Evolutionary conservation across 495 filamentous ascomycete species (phyloP).

Genomic region (Aspergillus taichungensis): DNA sequence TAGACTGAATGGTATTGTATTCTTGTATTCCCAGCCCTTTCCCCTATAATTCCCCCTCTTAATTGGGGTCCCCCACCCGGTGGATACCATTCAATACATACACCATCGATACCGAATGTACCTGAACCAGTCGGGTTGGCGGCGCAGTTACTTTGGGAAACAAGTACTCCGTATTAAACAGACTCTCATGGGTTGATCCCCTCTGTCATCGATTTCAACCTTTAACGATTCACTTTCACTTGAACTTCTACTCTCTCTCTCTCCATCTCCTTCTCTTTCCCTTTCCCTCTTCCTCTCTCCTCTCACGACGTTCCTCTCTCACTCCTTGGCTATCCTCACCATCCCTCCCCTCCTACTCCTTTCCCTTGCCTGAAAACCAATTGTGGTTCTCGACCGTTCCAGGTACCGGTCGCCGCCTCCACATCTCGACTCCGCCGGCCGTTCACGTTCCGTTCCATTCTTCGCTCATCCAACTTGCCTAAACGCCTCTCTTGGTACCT

Average conservation of each 20-base stretch:
- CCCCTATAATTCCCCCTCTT: too few species aligned
- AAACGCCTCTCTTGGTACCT: neutral
- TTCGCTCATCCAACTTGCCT: conserved; percentile 9
- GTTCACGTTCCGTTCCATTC: conserved; percentile 20
- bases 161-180: neutral
- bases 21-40: too few species aligned
- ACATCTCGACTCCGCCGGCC: conserved; percentile 16
- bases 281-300: neutral
- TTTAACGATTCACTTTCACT: conserved; percentile 1
- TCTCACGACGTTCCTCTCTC: conserved; percentile 1
- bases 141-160: neutral
- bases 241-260: conserved; percentile 1
- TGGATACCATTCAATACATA: too few species aligned
- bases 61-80: too few species aligned
- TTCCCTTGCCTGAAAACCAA: neutral
- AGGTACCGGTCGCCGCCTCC: conserved; percentile 5
- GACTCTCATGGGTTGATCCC: neutral
- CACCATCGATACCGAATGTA: too few species aligned
- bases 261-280: conserved; percentile 1
- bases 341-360: conserved; percentile 1
- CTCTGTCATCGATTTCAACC: conserved; percentile 6
- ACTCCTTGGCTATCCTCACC: neutral
- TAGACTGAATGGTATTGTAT: too few species aligned
- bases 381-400: neutral
- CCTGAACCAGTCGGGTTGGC: too few species aligned